Base-by-base conservation (phyloP, 768 basidiomycete genomes). In the Suillus discolor region DNA sequence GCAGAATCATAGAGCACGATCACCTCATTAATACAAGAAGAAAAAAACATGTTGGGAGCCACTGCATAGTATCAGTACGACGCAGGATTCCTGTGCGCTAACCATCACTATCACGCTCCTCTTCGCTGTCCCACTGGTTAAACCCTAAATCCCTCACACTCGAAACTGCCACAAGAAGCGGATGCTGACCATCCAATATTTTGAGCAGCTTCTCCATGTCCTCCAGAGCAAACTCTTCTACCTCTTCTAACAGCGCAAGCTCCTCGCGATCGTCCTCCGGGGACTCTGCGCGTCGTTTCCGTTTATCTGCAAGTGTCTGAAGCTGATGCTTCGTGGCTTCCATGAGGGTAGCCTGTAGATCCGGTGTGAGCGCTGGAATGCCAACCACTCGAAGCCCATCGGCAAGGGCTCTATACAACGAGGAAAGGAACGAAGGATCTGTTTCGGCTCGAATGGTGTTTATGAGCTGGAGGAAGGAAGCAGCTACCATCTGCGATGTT, bases 211-310 rank as follows among this genome's bases (percentile, higher is more conserved):
- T 89, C 54, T 78, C 83, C 87, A 93, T 92, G 73, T 93, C 92
- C 73, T 93, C 91, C 68, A 93, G 73, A 69, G 87, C 89, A 71
- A 90, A 92, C 64, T 91, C 91, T 74, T 93, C 92, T 78, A 93
- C 88, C 80, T 94, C 92, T 75, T 94, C 91, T 45, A 91, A 72
- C 62, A 93, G 73, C 73, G 84, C 85, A 69, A 91, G 76, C 68
- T 93, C 91, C 67, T 93, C 90, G 65, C 79, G 79, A 61, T 92
- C 90, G 62, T 87, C 84, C 63, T 80, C 79, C 16, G 76, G 76
- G 20, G 81, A 70, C 65, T 80, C 75, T 6, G 82, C 75, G 25
- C 92, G 83, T 3, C 81, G 74, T 67, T 87, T 87, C 28, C 92
- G 85, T 68, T 82, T 82, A 45, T 93, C 91, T 0, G 92, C 92